Percentiles rank a stretch among this genome's conserved stretches.
phyloP scores from a whole-genome alignment of 1,284 basidiomycete genomes.

The Moesziomyces globuligerus region DNA sequence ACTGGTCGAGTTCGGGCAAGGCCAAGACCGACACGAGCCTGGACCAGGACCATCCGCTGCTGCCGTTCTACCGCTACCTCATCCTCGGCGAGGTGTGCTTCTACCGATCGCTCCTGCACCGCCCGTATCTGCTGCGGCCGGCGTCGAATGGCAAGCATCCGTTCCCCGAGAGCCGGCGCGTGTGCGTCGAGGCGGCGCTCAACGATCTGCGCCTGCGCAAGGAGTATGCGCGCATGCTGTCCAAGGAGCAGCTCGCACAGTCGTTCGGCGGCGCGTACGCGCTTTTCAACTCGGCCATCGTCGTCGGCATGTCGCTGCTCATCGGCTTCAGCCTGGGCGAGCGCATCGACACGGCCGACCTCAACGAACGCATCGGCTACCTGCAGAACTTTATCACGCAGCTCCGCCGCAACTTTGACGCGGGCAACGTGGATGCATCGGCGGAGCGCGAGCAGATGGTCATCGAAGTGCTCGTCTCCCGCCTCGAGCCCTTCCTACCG shows the following conservation, averaged over 20 bases:
- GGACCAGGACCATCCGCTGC: slow-evolving; percentile 43
- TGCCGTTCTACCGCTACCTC: slow-evolving; percentile 48
- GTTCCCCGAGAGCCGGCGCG: slow-evolving; percentile 36
- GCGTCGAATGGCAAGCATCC: slow-evolving; percentile 45
- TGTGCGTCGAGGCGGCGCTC: slow-evolving; percentile 45
- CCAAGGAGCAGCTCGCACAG: slow-evolving; percentile 43
- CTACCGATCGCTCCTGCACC: slow-evolving; percentile 47
- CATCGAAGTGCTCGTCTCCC: slow-evolving; percentile 44
- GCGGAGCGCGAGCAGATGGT: slow-evolving; percentile 48
- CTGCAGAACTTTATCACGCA: slow-evolving; percentile 47
- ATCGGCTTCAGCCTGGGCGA: slow-evolving; percentile 44
- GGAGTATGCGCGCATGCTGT: slow-evolving; percentile 27
- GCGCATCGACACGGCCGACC: slow-evolving; percentile 28
- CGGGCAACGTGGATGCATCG: slow-evolving; percentile 46
- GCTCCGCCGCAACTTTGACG: slow-evolving; percentile 40
- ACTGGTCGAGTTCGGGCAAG: slow-evolving; percentile 31
- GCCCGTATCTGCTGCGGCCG: slow-evolving; percentile 41
- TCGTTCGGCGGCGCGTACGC: slow-evolving; percentile 49
- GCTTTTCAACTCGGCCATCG: slow-evolving; percentile 50
- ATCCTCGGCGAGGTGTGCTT: slow-evolving; percentile 44
- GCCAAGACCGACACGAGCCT: slow-evolving; percentile 41
- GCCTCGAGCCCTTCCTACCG: slow-evolving; percentile 42
- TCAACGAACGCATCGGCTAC: slow-evolving; percentile 43
- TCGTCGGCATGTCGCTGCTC: slow-evolving; percentile 45
- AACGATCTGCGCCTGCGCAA: slow-evolving; percentile 46